Base-by-base conservation (phyloP, 805 yeast genomes). In the Hanseniaspora thailandica region DNA sequence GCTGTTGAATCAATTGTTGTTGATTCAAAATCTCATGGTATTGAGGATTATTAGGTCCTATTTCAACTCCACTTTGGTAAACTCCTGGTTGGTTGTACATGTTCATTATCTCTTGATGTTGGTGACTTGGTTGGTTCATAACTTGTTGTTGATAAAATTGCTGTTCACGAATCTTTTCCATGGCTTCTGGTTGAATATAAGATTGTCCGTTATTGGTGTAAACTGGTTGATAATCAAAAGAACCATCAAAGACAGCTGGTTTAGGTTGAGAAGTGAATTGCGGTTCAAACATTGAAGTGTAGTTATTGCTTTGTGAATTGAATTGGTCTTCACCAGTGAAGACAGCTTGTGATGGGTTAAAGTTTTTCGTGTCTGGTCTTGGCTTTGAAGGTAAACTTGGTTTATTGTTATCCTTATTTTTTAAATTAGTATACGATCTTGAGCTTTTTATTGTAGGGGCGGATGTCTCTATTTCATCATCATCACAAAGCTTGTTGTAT, bases 191-290 rank as follows among this genome's bases (percentile, higher is more conserved):
- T 60, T 84, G 89, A 34, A 83, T 76, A 59, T 83, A 84, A 4
- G 82, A 66, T 46, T 78, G 75, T 12, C 90, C 89, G 0, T 87
- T 81, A 7, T 75, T 69, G 2, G 88, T 87, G 59, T 82, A 72
- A 62, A 80, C 84, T 61, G 82, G 90, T 69, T 83, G 66, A 72
- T 79, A 64, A 71, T 83, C 50, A 65, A 76, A 67, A 57, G 69
- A 54, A 35, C 68, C 62, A 55, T 61, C 63, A 48, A 61, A 63
- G 7, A 58, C 62, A 10, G 61, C 68, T 56, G 56, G 59, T 52
- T 36, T 60, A 23, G 57, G 63, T 45, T 57, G 61, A 28, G 49
- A 50, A 38, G 15, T 19, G n/a, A 15, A 38, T n/a, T 38, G 41
- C 47, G 51, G 56, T 41, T 48, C 44, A 46, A 51, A 39, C n/a